Evolutionary conservation across 805 yeast genomes (phyloP).

Genomic region (Myxozyma vanderwaltii): DNA sequence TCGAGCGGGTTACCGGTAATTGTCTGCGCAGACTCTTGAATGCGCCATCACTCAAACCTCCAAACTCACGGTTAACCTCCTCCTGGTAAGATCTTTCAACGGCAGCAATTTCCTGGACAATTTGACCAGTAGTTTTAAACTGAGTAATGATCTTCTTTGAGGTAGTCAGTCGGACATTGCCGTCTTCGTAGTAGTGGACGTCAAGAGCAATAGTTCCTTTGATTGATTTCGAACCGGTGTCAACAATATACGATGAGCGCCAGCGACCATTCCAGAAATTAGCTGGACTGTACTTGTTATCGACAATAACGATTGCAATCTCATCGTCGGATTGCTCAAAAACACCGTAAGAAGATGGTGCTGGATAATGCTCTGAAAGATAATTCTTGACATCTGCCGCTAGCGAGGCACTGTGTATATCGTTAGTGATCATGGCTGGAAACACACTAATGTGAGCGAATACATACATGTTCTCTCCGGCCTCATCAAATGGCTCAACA

Average conservation of each 20-base stretch:
- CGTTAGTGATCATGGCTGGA: slow-evolving; percentile 6
- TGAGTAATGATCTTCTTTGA: slow-evolving; percentile 38
- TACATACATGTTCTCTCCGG: slow-evolving; percentile 18
- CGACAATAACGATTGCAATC: slow-evolving; percentile 59
- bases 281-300: slow-evolving; percentile 67
- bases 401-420: slow-evolving; percentile 37
- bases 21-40: slow-evolving; percentile 88
- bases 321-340: slow-evolving; percentile 44
- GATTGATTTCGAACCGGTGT: slow-evolving; percentile 43
- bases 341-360: slow-evolving; percentile 52
- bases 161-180: slow-evolving; percentile 79
- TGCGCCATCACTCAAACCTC: slow-evolving; percentile 71
- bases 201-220: slow-evolving; percentile 63
- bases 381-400: slow-evolving; percentile 50
- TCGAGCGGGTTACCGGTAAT: slow-evolving; percentile 87
- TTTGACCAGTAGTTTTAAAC: slow-evolving; percentile 35
- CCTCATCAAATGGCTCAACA: slow-evolving; percentile 48
- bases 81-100: slow-evolving; percentile 64
- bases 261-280: slow-evolving; percentile 90
- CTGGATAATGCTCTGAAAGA: slow-evolving; percentile 67
- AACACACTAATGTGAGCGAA: slow-evolving; percentile 7
- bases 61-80: slow-evolving; percentile 62
- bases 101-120: slow-evolving; percentile 52
- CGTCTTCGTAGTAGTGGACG: slow-evolving; percentile 94
- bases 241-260: slow-evolving; percentile 64